These are phyloP conservation scores for Cadophora gregata DNA, from an alignment of 2,329 filamentous ascomycete species.

Conservation along the genomic window DNA sequence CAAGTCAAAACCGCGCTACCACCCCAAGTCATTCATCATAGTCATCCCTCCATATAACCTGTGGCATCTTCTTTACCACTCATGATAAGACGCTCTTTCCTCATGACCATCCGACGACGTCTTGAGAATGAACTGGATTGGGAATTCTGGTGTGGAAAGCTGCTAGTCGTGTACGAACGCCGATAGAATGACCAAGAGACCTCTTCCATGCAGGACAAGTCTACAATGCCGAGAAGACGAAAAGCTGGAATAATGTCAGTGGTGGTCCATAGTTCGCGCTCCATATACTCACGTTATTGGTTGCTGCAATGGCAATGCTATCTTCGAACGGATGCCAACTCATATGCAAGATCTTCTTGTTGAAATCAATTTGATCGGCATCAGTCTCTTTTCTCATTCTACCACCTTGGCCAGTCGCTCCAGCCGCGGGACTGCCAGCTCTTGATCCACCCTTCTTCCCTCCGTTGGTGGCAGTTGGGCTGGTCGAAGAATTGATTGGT, in stretches of 20 bases:
- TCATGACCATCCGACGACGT: constrained; percentile 35
- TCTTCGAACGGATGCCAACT: constrained; percentile 99
- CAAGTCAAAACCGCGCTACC: constrained; percentile 32
- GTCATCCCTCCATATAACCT: constrained; percentile 26
- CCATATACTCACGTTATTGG: constrained; percentile 85
- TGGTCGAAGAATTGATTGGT: constrained; percentile 85
- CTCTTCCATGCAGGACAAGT: constrained; percentile 38
- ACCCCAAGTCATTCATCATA: constrained; percentile 33
- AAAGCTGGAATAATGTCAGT: constrained; percentile 58
- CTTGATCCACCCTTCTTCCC: constrained; percentile 88
- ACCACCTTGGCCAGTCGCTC: constrained; percentile 77
- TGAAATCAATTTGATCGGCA: constrained; percentile 99
- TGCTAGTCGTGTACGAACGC: constrained; percentile 43
- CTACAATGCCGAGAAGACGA: constrained; percentile 80
- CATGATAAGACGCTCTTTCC: constrained; percentile 37
- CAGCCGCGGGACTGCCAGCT: constrained; percentile 83
- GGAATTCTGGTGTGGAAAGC: constrained; percentile 31
- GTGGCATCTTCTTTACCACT: constrained; percentile 36
- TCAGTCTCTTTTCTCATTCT: constrained; percentile 99
- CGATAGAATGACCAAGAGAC: constrained; percentile 42
- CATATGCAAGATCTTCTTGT: constrained; percentile 99
- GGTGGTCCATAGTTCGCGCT: neutral
- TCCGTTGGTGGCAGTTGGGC: constrained; percentile 71
- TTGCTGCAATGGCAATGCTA: constrained; percentile 98
- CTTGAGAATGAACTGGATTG: constrained; percentile 35